These are phyloP conservation scores for Ormosia semicastrata DNA, from an alignment of 306 rosid genomes.

Conservation along the genomic window DNA sequence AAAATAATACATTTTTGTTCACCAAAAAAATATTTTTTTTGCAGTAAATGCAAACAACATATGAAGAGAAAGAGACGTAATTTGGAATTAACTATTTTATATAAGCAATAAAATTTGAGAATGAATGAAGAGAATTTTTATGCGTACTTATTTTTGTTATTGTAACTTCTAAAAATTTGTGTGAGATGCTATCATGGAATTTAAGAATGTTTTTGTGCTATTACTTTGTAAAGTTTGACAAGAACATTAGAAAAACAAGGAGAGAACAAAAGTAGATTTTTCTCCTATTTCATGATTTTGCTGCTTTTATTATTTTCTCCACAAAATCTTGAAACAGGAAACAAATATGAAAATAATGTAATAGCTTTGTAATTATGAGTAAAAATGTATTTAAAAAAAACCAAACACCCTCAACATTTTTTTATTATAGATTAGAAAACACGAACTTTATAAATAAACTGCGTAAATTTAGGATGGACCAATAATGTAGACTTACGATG, in stretches of 20 bases:
- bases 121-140: not conserved
- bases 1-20: no score
- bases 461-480: not conserved
- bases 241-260: not conserved
- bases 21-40: no score
- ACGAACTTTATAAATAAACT: not conserved
- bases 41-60: no score
- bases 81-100: not conserved
- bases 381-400: no score
- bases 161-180: not conserved
- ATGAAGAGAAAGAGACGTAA: not conserved
- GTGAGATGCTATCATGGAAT: not conserved
- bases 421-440: no score
- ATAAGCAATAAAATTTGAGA: not conserved
- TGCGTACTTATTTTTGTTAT: not conserved
- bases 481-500: conserved; percentile 38
- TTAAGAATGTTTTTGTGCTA: not conserved
- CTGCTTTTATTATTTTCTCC: no score
- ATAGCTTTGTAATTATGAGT: no score
- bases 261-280: not conserved
- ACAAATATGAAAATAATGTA: no score
- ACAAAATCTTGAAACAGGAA: no score
- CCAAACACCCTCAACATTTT: not conserved
- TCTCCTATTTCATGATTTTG: no score
- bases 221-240: not conserved